Percentiles rank a stretch among this genome's conserved stretches.
phyloP scores from a whole-genome alignment of 129 eudicot genomes.

The Rutidosis leptorrhynchoides region DNA sequence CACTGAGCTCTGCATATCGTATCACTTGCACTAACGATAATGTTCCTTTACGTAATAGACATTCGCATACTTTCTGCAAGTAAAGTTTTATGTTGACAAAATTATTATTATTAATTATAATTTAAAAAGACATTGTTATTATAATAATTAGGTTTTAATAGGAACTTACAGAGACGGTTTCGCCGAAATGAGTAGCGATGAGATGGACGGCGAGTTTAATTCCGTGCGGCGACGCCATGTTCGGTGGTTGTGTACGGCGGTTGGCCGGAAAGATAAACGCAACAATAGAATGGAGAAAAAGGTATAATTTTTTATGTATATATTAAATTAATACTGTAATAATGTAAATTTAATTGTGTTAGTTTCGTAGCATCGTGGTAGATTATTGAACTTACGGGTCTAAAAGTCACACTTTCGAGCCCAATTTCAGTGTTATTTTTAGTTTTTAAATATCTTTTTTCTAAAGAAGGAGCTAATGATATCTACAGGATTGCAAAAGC shows the following conservation, averaged over 20 bases:
- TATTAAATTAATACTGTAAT: neutral
- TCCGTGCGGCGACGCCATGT: constrained; percentile 72
- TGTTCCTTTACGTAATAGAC: constrained; percentile 76
- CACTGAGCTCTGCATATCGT: constrained; percentile 51
- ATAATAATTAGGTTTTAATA: constrained; percentile 12
- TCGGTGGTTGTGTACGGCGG: constrained; percentile 3
- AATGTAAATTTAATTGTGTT: too few species aligned
- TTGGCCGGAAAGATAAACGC: neutral
- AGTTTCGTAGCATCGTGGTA: neutral
- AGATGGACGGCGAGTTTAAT: constrained; percentile 68
- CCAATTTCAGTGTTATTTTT: too few species aligned
- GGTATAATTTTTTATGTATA: too few species aligned
- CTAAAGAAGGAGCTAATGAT: too few species aligned
- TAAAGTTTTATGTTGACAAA: neutral
- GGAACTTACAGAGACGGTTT: constrained; percentile 54
- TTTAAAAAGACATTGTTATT: neutral
- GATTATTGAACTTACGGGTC: too few species aligned
- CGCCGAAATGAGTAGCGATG: constrained; percentile 65
- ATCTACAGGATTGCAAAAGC: too few species aligned
- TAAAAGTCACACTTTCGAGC: too few species aligned
- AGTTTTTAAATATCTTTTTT: too few species aligned
- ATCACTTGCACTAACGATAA: constrained; percentile 43
- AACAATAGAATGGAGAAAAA: neutral
- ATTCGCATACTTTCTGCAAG: constrained; percentile 84
- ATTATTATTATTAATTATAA: constrained; percentile 4